These are phyloP conservation scores for Porodaedalea pini DNA, from an alignment of 1,284 basidiomycete genomes.

Conservation along the genomic window DNA sequence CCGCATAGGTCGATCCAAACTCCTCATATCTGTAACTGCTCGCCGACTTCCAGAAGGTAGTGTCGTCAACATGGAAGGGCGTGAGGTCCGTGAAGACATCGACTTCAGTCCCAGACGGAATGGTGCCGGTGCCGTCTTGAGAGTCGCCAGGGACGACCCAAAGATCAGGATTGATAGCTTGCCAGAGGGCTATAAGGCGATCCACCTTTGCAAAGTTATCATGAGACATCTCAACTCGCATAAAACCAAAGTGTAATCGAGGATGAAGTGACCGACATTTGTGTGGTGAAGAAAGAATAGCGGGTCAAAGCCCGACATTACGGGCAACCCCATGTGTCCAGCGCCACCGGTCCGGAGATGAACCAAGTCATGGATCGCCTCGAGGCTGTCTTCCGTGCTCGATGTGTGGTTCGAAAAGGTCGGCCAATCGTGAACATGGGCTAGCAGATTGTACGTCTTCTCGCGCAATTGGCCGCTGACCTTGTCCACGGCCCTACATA, in stretches of 20 bases:
- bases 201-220: conserved; percentile 34
- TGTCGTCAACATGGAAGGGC: not conserved
- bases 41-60: not conserved
- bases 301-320: conserved; percentile 42
- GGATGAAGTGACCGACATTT: too few relatives aligned
- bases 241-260: too few relatives aligned
- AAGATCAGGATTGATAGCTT: conserved; percentile 37
- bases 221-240: conserved; percentile 30
- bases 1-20: too few relatives aligned
- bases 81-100: not conserved
- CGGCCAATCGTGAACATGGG: too few relatives aligned
- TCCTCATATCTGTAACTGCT: not conserved
- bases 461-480: conserved; percentile 29
- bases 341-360: conserved; percentile 40
- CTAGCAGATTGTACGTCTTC: conserved; percentile 37
- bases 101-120: not conserved
- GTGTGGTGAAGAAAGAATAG: conserved; percentile 51
- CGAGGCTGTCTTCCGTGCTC: conserved; percentile 37
- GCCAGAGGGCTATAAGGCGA: conserved; percentile 42
- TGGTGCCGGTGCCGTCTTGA: conserved; percentile 28
- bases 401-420: conserved; percentile 44
- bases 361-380: conserved; percentile 46
- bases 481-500: conserved; percentile 21
- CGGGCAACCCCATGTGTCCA: conserved; percentile 43
- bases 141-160: conserved; percentile 35